Conservation (phyloP, 2,329 filamentous ascomycete genomes). For the Thelonectria olida region DNA sequence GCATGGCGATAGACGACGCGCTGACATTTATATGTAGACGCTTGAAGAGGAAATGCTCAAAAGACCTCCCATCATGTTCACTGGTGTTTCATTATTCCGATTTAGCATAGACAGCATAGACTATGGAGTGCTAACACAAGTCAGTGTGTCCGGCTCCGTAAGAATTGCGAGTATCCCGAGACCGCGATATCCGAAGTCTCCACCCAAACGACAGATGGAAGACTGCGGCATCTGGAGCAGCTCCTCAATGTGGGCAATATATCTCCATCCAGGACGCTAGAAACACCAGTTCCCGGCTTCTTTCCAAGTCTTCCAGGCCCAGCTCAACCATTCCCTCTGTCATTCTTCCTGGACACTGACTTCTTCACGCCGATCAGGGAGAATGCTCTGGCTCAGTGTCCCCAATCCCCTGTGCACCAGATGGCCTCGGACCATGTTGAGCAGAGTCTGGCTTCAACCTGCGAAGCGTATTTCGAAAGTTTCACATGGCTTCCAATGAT, state of each 20-base stretch:
- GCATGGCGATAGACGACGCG: background rate
- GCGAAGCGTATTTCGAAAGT: slow-evolving; percentile 20
- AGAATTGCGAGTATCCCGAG: slow-evolving; percentile 9
- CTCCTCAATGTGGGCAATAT: background rate
- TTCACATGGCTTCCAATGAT: slow-evolving; percentile 27
- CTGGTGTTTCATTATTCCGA: slow-evolving; percentile 12
- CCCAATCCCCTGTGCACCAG: background rate
- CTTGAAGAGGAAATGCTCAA: slow-evolving; percentile 29
- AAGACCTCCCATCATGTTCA: slow-evolving; percentile 27
- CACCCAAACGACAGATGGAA: background rate
- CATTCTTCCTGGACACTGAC: slow-evolving; percentile 28
- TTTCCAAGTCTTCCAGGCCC: background rate
- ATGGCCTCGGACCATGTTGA: background rate
- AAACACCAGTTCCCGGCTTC: too few relatives aligned
- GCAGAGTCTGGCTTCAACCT: background rate
- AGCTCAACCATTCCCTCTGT: slow-evolving; percentile 2
- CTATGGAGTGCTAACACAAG: too few relatives aligned
- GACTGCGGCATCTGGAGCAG: background rate
- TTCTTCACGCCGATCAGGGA: slow-evolving; percentile 13
- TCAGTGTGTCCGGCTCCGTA: slow-evolving; percentile 13
- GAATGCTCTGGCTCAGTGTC: background rate
- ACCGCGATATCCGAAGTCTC: background rate
- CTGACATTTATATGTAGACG: slow-evolving; percentile 15
- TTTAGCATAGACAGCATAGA: too few relatives aligned
- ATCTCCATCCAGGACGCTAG: background rate